Evolutionary conservation across 805 yeast genomes (phyloP).

Genomic region (Cyberlindnera veronae): DNA sequence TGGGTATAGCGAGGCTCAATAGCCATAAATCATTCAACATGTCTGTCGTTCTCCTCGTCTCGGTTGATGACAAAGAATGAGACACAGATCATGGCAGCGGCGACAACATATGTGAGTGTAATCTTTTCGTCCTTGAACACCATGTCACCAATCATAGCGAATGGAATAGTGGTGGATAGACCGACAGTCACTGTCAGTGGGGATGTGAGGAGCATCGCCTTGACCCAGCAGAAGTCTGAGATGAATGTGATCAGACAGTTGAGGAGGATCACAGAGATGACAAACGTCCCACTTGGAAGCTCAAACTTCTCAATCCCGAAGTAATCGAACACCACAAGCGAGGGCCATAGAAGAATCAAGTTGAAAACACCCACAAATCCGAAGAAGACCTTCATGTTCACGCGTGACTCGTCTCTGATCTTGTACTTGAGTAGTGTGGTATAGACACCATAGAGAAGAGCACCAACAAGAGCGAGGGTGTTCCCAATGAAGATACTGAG

Average conservation of each 20-base stretch:
- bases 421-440: slow-evolving; percentile 76
- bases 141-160: slow-evolving; percentile 90
- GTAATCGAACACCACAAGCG: slow-evolving; percentile 60
- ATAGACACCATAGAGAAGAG: slow-evolving; percentile 87
- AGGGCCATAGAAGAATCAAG: slow-evolving; percentile 75
- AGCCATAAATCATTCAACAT: slow-evolving; percentile 13
- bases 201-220: slow-evolving; percentile 87
- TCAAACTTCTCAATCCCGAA: slow-evolving; percentile 67
- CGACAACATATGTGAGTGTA: slow-evolving; percentile 62
- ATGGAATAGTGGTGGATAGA: slow-evolving; percentile 85
- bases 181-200: slow-evolving; percentile 97
- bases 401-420: slow-evolving; percentile 67
- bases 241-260: slow-evolving; percentile 80
- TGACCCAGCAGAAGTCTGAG: slow-evolving; percentile 94
- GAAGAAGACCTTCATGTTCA: slow-evolving; percentile 85
- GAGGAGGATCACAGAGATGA: slow-evolving; percentile 49
- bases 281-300: slow-evolving; percentile 54
- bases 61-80: slow-evolving; percentile 84
- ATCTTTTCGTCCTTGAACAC: slow-evolving; percentile 62
- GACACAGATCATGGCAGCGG: slow-evolving; percentile 74
- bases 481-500: slow-evolving; percentile 60
- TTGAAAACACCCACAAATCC: slow-evolving; percentile 94
- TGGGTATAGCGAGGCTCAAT: background rate
- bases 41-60: slow-evolving; percentile 64
- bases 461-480: slow-evolving; percentile 74